Evolutionary conservation across 179 eudicot species (phyloP).

Genomic region (Spinacia oleracea): DNA sequence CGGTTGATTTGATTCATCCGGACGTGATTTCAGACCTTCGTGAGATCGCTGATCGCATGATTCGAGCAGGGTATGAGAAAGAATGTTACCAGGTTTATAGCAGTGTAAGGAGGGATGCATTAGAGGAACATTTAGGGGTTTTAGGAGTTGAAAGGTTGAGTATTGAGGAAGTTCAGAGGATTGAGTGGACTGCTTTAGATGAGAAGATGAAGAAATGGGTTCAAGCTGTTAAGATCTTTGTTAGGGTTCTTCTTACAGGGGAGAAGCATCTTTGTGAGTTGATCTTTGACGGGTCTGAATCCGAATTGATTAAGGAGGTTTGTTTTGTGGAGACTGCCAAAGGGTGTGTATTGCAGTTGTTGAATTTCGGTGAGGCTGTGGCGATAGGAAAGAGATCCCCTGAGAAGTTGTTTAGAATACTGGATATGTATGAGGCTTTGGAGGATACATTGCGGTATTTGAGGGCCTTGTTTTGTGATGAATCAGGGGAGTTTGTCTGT

Average conservation of each 20-base stretch:
- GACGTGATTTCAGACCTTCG: constrained; percentile 57
- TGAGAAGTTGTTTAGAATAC: constrained; percentile 80
- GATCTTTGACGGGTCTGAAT: constrained; percentile 45
- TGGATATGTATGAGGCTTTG: constrained; percentile 92
- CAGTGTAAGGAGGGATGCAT: constrained; percentile 55
- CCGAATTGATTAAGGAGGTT: constrained; percentile 66
- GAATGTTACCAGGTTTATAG: constrained; percentile 87
- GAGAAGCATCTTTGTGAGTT: constrained; percentile 67
- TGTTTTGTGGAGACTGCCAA: constrained; percentile 79
- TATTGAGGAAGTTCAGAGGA: constrained; percentile 69
- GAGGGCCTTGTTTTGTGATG: constrained; percentile 61
- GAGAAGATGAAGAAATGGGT: constrained; percentile 79
- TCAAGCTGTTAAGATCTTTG: constrained; percentile 59
- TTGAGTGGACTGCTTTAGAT: constrained; percentile 64
- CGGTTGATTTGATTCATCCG: constrained; percentile 53
- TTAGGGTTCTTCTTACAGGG: constrained; percentile 44
- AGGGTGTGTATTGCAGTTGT: constrained; percentile 71
- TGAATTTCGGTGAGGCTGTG: constrained; percentile 90
- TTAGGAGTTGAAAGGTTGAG: constrained; percentile 68
- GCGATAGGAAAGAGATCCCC: constrained; percentile 75
- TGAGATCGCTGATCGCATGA: constrained; percentile 76
- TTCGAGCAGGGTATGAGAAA: constrained; percentile 72
- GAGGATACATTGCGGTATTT: constrained; percentile 56
- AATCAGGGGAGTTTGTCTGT: constrained; percentile 66
- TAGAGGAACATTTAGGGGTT: constrained; percentile 61